Conservation (phyloP, 371 early-diverging fungal genomes). For the Mortierella sp. region DNA sequence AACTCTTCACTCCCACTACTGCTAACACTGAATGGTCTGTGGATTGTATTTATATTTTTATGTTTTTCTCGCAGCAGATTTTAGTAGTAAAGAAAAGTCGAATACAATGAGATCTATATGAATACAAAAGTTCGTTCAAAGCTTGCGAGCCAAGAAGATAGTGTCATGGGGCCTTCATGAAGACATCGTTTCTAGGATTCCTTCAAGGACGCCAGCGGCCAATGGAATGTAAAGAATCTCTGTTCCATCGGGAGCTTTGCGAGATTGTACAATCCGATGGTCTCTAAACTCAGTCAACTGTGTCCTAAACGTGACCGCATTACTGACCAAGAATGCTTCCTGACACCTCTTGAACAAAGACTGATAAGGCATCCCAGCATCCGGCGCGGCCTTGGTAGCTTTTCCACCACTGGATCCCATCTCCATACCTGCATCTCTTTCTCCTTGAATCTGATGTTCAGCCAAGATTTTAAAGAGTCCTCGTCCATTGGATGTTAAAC, state of each 20-base stretch:
- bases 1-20: too few relatives aligned
- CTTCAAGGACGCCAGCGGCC: conserved; percentile 65
- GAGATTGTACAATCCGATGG: conserved; percentile 84
- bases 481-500: conserved; percentile 84
- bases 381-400: conserved; percentile 38
- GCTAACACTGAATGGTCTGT: too few relatives aligned
- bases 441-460: conserved; percentile 71
- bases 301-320: conserved; percentile 82
- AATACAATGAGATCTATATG: too few relatives aligned
- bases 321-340: conserved; percentile 86
- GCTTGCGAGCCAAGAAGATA: too few relatives aligned
- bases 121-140: too few relatives aligned
- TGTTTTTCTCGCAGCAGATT: too few relatives aligned
- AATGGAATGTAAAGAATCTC: conserved; percentile 88
- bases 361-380: conserved; percentile 69
- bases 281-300: conserved; percentile 92
- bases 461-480: conserved; percentile 81
- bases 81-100: too few relatives aligned
- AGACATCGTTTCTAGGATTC: conserved; percentile 68
- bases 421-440: conserved; percentile 60
- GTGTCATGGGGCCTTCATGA: conserved; percentile 5
- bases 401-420: conserved; percentile 33
- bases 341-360: conserved; percentile 76
- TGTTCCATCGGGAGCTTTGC: conserved; percentile 75
- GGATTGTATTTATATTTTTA: too few relatives aligned